phyloP scores from a whole-genome alignment of 2,329 filamentous ascomycete genomes.

The Didymella exigua region DNA sequence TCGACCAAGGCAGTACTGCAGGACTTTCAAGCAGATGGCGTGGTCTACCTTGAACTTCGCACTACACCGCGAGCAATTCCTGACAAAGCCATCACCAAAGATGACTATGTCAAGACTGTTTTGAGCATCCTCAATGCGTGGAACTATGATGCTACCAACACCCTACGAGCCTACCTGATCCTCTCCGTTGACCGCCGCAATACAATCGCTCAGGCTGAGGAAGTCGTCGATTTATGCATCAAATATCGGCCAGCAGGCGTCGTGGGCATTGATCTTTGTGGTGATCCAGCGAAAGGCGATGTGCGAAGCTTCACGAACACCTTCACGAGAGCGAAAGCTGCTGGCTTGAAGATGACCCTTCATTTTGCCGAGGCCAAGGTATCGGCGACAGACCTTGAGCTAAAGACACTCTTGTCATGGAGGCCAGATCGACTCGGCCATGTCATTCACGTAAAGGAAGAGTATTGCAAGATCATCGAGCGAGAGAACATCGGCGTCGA shows the following conservation, averaged over 20 bases:
- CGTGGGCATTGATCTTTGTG: constrained; percentile 79
- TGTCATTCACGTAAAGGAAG: constrained; percentile 73
- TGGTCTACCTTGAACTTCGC: constrained; percentile 78
- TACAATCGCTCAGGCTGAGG: constrained; percentile 62
- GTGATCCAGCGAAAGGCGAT: constrained; percentile 70
- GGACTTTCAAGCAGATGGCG: constrained; percentile 70
- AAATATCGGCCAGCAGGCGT: constrained; percentile 61
- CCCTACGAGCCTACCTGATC: constrained; percentile 69
- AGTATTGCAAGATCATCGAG: constrained; percentile 63
- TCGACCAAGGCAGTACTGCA: constrained; percentile 66
- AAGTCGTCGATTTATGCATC: constrained; percentile 68
- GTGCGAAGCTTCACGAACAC: constrained; percentile 64
- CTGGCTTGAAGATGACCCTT: constrained; percentile 69
- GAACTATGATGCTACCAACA: constrained; percentile 44
- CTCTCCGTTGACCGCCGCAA: constrained; percentile 75
- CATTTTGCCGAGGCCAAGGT: constrained; percentile 76
- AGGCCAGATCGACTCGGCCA: constrained; percentile 74
- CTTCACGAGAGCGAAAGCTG: constrained; percentile 62
- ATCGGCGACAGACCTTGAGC: constrained; percentile 64
- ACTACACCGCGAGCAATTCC: constrained; percentile 74
- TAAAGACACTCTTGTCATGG: constrained; percentile 69
- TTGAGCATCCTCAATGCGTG: constrained; percentile 66
- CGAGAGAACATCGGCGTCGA: constrained; percentile 68
- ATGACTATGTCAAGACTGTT: constrained; percentile 69
- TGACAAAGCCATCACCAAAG: constrained; percentile 60